Base-by-base conservation (phyloP, 352 stramenopile species). In the Pythium biforme region DNA sequence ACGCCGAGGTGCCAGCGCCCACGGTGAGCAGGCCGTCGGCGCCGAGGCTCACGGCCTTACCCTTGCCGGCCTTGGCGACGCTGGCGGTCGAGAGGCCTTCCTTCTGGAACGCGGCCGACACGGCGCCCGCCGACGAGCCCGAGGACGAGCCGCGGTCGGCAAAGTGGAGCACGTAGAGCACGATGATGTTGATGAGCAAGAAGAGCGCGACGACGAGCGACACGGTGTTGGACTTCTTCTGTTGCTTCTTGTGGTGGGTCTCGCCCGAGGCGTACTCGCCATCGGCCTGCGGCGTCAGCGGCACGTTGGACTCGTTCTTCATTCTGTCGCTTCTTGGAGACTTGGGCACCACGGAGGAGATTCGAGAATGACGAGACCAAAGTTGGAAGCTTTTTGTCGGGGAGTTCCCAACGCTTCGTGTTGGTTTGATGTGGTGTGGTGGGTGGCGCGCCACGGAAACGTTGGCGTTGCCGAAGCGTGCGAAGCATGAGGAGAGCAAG, bases 131-230 rank as follows among this genome's bases (percentile, higher is more conserved):
- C 46, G 79, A 62, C 3, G 76, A 68, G 59, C 63, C 59, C 29
- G 50, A 59, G 39, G 61, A 74, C 55, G 57, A 64, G 50, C 69
- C 76, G 57, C 79, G 79, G 73, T 90, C 79, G 20, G 72, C 81
- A 67, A 93, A 93, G 74, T 93, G 83, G 41, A 93, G 63, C 39
- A 90, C 69, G 78, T 93, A 93, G 29, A 93, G 73, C 39, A 88
- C 83, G 58, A 93, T 86, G 76, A 92, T 73, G 74, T 92, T 92
- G 76, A 88, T 59, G 37, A 89, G 68, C 29, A 92, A 64, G 68
- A 92, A 90, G 64, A 72, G 46, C 34, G 51, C 74, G 54, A 86
- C 54, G 58, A 65, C 54, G 15, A 74, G 60, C 53, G 74, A 73
- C 33, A 76, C 47, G 31, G 65, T 50, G 50, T 72, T 78, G 48